Percentiles rank a stretch among this genome's conserved stretches.
Evolutionary conservation across 176 grass and related monocot genomes (phyloP).

Genomic region (Zoysia japonica): DNA sequence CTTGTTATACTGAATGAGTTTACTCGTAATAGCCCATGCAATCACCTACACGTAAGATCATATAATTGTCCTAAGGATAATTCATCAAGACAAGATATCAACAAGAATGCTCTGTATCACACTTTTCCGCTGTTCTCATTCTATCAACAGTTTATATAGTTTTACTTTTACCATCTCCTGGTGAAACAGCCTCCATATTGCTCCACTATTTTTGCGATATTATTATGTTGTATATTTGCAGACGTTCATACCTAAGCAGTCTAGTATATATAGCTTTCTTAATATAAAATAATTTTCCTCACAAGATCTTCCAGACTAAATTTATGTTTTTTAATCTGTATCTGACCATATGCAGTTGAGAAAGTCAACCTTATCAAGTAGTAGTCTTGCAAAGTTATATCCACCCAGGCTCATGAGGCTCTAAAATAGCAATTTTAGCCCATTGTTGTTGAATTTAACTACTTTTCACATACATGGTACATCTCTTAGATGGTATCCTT

Average conservation of each 20-base stretch:
- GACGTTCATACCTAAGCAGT: slow-evolving; percentile 1
- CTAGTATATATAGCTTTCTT: slow-evolving; percentile 23
- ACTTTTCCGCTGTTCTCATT: neutral
- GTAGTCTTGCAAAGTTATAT: slow-evolving; percentile 16
- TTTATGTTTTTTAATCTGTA: neutral
- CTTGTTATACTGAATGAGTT: slow-evolving; percentile 22
- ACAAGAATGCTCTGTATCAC: neutral
- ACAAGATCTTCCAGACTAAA: slow-evolving; percentile 13
- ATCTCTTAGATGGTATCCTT: slow-evolving; percentile 20
- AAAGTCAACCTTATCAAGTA: slow-evolving; percentile 21
- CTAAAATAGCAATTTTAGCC: neutral
- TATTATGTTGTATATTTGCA: neutral
- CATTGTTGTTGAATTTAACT: neutral
- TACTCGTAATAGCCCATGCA: slow-evolving; percentile 10
- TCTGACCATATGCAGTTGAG: slow-evolving; percentile 11
- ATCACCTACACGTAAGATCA: neutral
- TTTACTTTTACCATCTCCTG: neutral
- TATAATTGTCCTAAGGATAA: neutral
- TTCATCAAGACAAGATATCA: neutral
- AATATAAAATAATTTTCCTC: slow-evolving; percentile 22
- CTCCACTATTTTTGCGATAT: neutral
- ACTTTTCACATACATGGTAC: neutral
- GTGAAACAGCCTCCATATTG: neutral
- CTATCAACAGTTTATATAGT: slow-evolving; percentile 18
- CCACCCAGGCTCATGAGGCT: slow-evolving; percentile 20